phyloP scores from a whole-genome alignment of 306 rosid genomes.

The Carpinus viminea region DNA sequence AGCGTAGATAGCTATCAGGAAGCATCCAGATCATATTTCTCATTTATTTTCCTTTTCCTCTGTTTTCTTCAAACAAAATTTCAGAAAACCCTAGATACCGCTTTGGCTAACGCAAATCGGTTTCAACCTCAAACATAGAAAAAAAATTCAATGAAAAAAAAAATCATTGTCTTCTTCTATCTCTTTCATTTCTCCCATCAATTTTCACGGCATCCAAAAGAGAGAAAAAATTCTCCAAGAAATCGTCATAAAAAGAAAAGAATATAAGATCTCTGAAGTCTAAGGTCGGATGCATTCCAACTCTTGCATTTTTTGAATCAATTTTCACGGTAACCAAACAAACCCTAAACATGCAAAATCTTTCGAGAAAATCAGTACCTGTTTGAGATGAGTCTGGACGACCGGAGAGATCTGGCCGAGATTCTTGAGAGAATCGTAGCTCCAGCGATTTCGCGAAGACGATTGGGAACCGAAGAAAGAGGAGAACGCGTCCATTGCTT shows the following conservation, averaged over 20 bases:
- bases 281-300: background rate
- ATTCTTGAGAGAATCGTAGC: slow-evolving; percentile 71
- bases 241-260: background rate
- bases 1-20: background rate
- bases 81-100: background rate
- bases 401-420: slow-evolving; percentile 69
- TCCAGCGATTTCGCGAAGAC: slow-evolving; percentile 57
- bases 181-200: background rate
- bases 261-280: background rate
- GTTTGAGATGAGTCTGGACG: slow-evolving; percentile 73
- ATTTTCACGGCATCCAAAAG: slow-evolving; percentile 5
- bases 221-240: background rate
- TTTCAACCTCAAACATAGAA: background rate
- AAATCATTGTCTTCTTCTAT: background rate
- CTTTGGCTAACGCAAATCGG: background rate
- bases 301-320: background rate
- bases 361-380: slow-evolving; percentile 28
- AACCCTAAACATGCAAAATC: background rate
- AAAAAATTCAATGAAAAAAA: background rate
- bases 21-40: background rate
- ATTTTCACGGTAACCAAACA: slow-evolving; percentile 1
- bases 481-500: slow-evolving; percentile 59
- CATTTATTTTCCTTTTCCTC: background rate
- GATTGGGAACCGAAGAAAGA: slow-evolving; percentile 69
- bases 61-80: background rate